A percentile compares a stretch with the other conserved stretches of the same genome.
Conservation (phyloP, 1,284 basidiomycete genomes). For the Takashimella koratensis region DNA sequence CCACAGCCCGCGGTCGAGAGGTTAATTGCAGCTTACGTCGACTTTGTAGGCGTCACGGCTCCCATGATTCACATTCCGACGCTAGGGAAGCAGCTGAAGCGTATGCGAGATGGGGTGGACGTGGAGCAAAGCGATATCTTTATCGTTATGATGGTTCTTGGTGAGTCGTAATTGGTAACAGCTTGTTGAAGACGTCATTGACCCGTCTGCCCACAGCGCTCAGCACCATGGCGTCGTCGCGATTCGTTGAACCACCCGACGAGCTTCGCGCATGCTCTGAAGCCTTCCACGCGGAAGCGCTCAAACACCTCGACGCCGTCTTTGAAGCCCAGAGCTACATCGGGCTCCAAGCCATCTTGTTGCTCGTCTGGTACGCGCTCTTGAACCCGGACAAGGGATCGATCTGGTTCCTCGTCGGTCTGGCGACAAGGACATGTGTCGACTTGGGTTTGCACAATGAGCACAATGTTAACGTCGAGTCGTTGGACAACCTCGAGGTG, state of each 20-base stretch:
- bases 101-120: constrained; percentile 39
- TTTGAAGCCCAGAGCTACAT: constrained; percentile 49
- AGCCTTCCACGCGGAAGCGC: constrained; percentile 50
- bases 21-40: constrained; percentile 50
- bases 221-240: constrained; percentile 50
- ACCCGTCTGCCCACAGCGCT: constrained; percentile 27
- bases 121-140: constrained; percentile 49
- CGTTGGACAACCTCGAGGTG: constrained; percentile 47
- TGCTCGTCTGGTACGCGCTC: constrained; percentile 50
- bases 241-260: constrained; percentile 49
- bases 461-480: constrained; percentile 41
- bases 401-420: constrained; percentile 50
- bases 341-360: constrained; percentile 49
- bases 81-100: constrained; percentile 44
- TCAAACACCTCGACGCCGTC: constrained; percentile 50
- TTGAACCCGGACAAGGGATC: constrained; percentile 51
- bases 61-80: constrained; percentile 51
- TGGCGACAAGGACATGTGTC: constrained; percentile 49
- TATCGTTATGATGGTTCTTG: constrained; percentile 51
- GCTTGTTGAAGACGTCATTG: too few relatives aligned
- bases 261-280: constrained; percentile 51
- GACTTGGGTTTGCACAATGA: constrained; percentile 51
- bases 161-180: constrained; percentile 26
- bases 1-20: constrained; percentile 49
- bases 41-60: constrained; percentile 50